phyloP scores from a whole-genome alignment of 176 grass and related monocot species.

The Eleusine coracana region DNA sequence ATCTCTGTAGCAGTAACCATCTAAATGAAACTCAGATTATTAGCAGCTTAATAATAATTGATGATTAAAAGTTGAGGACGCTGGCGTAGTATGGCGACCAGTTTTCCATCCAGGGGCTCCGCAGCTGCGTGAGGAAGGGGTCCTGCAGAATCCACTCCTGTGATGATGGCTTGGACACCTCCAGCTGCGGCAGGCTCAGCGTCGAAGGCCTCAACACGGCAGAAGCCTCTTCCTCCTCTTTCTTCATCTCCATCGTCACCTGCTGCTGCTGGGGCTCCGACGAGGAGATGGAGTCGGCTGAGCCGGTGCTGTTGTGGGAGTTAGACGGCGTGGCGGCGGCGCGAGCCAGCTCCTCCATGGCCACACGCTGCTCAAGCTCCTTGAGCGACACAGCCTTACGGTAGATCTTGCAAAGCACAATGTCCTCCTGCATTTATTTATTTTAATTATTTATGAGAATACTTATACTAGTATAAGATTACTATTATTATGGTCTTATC shows the following conservation, averaged over 20 bases:
- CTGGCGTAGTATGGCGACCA: constrained; percentile 71
- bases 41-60: background rate
- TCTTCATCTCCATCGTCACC: constrained; percentile 42
- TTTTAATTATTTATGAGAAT: too few relatives aligned
- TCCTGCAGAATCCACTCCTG: constrained; percentile 90
- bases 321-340: background rate
- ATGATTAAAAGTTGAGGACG: constrained; percentile 69
- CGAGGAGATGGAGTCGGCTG: constrained; percentile 53
- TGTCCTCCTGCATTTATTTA: constrained; percentile 26
- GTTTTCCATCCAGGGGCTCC: constrained; percentile 84
- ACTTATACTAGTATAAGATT: too few relatives aligned
- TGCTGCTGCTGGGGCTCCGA: constrained; percentile 42
- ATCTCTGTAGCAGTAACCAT: too few relatives aligned
- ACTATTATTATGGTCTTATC: too few relatives aligned
- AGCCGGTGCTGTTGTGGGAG: constrained; percentile 21
- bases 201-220: constrained; percentile 10
- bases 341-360: constrained; percentile 69
- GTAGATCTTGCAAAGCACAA: constrained; percentile 93
- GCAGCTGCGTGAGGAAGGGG: constrained; percentile 70
- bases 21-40: background rate
- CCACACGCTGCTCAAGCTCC: constrained; percentile 91
- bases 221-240: constrained; percentile 37
- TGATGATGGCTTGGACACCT: constrained; percentile 40
- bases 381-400: constrained; percentile 82
- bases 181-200: constrained; percentile 66